Base-by-base conservation (phyloP, 768 basidiomycete genomes). In the Clavulina sp. region DNA sequence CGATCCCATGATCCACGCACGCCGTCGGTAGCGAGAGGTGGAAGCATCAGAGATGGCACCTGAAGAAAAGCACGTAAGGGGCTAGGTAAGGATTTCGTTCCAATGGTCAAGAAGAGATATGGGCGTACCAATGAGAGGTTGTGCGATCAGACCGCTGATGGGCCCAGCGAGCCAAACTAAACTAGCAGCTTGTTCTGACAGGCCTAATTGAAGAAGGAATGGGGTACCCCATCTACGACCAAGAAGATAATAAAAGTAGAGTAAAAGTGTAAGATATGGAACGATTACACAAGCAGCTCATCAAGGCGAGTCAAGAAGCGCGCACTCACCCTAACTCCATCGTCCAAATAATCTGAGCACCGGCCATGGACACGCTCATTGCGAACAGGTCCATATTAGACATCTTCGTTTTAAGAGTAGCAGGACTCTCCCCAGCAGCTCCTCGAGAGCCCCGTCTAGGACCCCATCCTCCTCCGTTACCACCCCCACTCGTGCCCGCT, bases 21-120 rank as follows among this genome's bases (percentile, higher is more conserved):
- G 75, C 48, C 95, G 75, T 43, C 93, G 78, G 63, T 85, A 96
- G 62, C 80, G 82, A 7, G 91, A 95, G 3, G 75, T 72, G 3
- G 92, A 95, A 41, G 87, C 81, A 65, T 99, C 95, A 18, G 93
- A 97, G 61, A 99, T 77, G 9, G 95, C 92, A 56, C 91, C 88
- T 92, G 55, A 21, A 26, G 4, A 26, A 19, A 21, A 19, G 48
- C 48, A 29, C 2, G 50, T 50, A 19, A 57, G 41, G 19, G 5
- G 19, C 32, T 4, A 16, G 4, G 4, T 53, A 32, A 51, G 24
- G 40, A 55, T 13, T 41, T 4, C 23, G 24, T 31, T 3, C 30
- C 40, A 9, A 32, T 31, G 32, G 34, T 29, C 29, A 33, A 30
- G 24, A 9, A 46, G 43, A 9, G 13, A 38, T 38, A 19, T 52